Evolutionary conservation across 805 yeast genomes (phyloP), one percentile per base, ranked within the genome.

Genomic region (Saccharomycopsis sp.): DNA sequence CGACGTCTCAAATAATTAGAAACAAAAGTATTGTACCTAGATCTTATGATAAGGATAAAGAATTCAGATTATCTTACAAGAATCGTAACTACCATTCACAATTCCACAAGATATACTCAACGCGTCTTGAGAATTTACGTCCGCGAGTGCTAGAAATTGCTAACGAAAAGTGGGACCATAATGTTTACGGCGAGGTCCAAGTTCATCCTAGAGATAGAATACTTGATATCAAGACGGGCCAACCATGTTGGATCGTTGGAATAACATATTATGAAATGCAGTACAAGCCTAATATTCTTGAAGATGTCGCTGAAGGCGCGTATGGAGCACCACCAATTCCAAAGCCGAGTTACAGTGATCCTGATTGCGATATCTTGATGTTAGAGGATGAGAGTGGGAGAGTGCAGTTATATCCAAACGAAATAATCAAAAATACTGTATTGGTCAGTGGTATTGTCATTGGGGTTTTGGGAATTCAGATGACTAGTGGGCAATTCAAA

Each of bases 341-440:
- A 57, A 44, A 57, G 69, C 58, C 45, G 61, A 65, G 77, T 23
- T 82, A 81, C 49, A 64, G 71, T 6, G 82, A 77, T 52, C 73
- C 77, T 0, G 71, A 65, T 24, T 64, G 65, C 4, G 85, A 81
- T 56, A 74, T 71, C 51, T 57, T 85, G 22, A 77, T 80, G 81
- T 59, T 93, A 28, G 97, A 93, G 60, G 98, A 93, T 62, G 96
- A 88, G 56, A 79, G 88, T 44, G 98, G 98, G 2, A 69, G 98
- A 41, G 81, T 95, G 4, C 60, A 77, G 26, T 63, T 93, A 19
- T 79, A 75, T 40, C 76, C 76, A 37, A 89, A 87, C 21, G 71
- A 73, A 14, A 61, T 80, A 26, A 70, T 84, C 35, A 66, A 67
- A 41, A 57, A 61, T 5, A 67, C 75, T 16, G 72, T 81, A 2